Base-by-base conservation (phyloP, 108 stramenopile species). In the Aurantiochytrium sp. region DNA sequence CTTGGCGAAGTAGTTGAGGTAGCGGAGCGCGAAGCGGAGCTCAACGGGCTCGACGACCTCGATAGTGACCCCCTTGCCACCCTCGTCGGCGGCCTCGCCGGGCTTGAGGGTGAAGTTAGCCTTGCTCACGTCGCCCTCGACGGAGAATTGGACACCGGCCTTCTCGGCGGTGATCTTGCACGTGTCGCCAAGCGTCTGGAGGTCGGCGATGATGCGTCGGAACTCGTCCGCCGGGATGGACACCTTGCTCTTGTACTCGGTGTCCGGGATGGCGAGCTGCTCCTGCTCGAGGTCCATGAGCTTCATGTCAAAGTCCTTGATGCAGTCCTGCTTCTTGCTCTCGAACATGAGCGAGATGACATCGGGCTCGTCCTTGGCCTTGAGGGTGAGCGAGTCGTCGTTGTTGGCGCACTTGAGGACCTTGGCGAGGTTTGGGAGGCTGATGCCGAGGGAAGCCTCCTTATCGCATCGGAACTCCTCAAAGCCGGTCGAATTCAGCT, bases 271-370 rank as follows among this genome's bases (percentile, higher is more conserved):
- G 69, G 97, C 97, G 19, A 99, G 94, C 89, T 97, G 97, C 88
- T 99, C 99, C 73, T 89, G 89, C 65, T 98, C 98, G 89, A 99
- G 98, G 89, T 97, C 98, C 98, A 99, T 99, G 68, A 99, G 95
- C 92, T 99, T 99, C 54, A 99, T 92, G 86, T 98, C 98, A 89
- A 99, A 99, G 89, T 99, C 99, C 22, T 96, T 96, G 90, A 99
- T 97, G 55, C 93, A 54, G 85, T 92, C 91, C 48, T 92, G 91
- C 55, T 91, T 90, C 52, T 92, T 87, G 68, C 91, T 91, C 92
- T 99, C 97, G 93, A 99, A 99, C 93, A 97, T 94, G 68, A 99
- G 89, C 32, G 95, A 94, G 55, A 98, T 91, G 48, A 88, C 89
- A 85, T 99, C 99, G 4, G 92, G 92, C 4, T 94, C 92, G 89